These are phyloP conservation scores for Xenosphaeropsis pyriputrescens DNA, from an alignment of 2,329 filamentous ascomycete species.

Conservation along the genomic window DNA sequence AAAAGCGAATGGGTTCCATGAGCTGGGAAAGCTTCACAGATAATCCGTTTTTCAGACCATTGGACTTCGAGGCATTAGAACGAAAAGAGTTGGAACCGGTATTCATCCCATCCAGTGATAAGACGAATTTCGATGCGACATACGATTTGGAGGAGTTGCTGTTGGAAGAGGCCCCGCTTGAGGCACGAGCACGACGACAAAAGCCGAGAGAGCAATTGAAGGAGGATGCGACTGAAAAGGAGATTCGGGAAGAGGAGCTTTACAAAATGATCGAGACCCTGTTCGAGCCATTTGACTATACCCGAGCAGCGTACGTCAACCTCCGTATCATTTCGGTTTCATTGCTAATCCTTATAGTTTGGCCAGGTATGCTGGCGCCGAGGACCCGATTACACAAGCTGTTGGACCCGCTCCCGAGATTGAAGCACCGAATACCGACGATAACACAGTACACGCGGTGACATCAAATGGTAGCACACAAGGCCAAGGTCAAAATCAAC, in stretches of 20 bases:
- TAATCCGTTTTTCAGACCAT: slow-evolving; percentile 75
- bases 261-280: slow-evolving; percentile 89
- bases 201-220: slow-evolving; percentile 86
- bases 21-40: slow-evolving; percentile 73
- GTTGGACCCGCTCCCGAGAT: slow-evolving; percentile 5
- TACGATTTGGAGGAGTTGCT: slow-evolving; percentile 92
- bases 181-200: slow-evolving; percentile 82
- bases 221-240: slow-evolving; percentile 87
- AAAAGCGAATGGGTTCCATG: slow-evolving; percentile 68
- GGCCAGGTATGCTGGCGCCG: slow-evolving; percentile 17
- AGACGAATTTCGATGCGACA: slow-evolving; percentile 98
- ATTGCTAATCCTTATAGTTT: slow-evolving; percentile 3
- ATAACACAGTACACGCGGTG: too few species aligned
- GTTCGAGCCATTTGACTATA: slow-evolving; percentile 94
- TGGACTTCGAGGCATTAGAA: slow-evolving; percentile 77
- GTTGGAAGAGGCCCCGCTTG: slow-evolving; percentile 85
- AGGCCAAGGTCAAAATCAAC: too few species aligned
- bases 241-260: slow-evolving; percentile 87
- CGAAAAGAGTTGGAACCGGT: slow-evolving; percentile 80
- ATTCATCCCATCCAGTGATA: slow-evolving; percentile 87
- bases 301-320: slow-evolving; percentile 55
- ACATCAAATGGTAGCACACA: too few species aligned
- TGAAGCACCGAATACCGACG: too few species aligned
- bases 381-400: slow-evolving; percentile 12
- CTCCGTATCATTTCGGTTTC: slow-evolving; percentile 3